phyloP scores from a whole-genome alignment of 2,329 filamentous ascomycete genomes.

The Penicillium sclerotiorum region DNA sequence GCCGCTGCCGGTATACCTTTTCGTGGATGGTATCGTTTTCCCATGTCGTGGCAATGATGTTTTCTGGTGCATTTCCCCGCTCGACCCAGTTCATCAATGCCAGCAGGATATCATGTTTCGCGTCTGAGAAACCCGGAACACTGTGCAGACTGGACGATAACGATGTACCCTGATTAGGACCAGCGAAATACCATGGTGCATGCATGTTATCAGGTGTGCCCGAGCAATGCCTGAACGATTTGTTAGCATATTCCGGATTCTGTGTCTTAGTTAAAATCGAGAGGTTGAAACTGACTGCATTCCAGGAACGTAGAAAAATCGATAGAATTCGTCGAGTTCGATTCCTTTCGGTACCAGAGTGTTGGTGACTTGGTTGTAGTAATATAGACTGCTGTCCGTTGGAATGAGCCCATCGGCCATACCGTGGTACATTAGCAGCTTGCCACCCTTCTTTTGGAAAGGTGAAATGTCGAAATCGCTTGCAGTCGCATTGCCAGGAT shows the following conservation, averaged over 20 bases:
- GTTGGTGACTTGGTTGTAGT: conserved; percentile 1
- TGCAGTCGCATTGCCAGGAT: background rate
- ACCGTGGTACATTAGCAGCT: conserved; percentile 17
- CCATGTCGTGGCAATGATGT: conserved; percentile 14
- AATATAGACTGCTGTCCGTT: conserved; percentile 4
- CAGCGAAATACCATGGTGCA: conserved; percentile 3
- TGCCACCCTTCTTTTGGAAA: background rate
- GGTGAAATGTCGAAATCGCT: background rate
- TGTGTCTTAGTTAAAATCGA: too few species aligned
- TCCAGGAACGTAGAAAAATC: conserved; percentile 18
- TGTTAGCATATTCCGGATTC: too few species aligned
- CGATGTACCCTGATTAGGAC: background rate
- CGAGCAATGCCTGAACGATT: background rate
- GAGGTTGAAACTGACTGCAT: conserved; percentile 20
- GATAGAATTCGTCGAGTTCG: conserved; percentile 18
- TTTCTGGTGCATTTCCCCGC: conserved; percentile 10
- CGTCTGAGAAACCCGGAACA: conserved; percentile 13
- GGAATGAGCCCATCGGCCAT: conserved; percentile 10
- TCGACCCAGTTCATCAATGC: conserved; percentile 26
- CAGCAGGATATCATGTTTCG: conserved; percentile 20
- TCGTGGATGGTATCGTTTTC: background rate
- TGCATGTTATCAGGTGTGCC: background rate
- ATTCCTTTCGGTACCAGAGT: conserved; percentile 4
- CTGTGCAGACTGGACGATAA: conserved; percentile 2
- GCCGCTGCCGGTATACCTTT: background rate